A percentile compares a stretch with the other conserved stretches of the same genome.
Conservation (phyloP, 139 green algal genomes). For the Auxenochlorella pyrenoidosa region DNA sequence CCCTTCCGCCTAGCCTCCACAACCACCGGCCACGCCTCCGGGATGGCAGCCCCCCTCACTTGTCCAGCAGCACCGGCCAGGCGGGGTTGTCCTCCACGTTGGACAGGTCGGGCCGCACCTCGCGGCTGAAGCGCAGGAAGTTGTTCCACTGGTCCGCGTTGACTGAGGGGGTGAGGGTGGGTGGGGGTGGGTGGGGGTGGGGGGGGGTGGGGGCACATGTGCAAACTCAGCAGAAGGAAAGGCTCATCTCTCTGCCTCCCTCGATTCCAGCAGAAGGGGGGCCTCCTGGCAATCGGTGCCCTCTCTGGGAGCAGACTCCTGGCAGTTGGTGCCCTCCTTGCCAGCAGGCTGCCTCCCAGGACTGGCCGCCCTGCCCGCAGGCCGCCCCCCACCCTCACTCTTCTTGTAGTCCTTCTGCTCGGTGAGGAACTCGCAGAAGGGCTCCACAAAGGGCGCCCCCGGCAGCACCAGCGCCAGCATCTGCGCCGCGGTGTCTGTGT, state of each 20-base stretch:
- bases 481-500: constrained; percentile 56
- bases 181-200: not conserved
- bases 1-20: no score
- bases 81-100: constrained; percentile 71
- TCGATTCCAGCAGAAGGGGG: no score
- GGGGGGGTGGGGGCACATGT: no score
- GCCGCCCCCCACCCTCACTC: no score
- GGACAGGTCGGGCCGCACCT: constrained; percentile 61
- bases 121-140: constrained; percentile 63
- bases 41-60: not conserved
- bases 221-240: no score
- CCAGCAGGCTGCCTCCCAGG: no score
- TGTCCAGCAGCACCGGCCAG: constrained; percentile 66
- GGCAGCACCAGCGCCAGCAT: constrained; percentile 67
- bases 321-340: no score
- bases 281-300: no score
- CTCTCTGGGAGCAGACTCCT: no score
- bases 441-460: constrained; percentile 24
- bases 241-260: no score
- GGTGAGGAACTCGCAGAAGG: constrained; percentile 61
- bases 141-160: constrained; percentile 69
- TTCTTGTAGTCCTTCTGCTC: constrained; percentile 66
- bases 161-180: constrained; percentile 24
- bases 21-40: no score
- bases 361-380: no score